Evolutionary conservation across 257 asterid genomes (phyloP).

Genomic region (Petunia secreta): DNA sequence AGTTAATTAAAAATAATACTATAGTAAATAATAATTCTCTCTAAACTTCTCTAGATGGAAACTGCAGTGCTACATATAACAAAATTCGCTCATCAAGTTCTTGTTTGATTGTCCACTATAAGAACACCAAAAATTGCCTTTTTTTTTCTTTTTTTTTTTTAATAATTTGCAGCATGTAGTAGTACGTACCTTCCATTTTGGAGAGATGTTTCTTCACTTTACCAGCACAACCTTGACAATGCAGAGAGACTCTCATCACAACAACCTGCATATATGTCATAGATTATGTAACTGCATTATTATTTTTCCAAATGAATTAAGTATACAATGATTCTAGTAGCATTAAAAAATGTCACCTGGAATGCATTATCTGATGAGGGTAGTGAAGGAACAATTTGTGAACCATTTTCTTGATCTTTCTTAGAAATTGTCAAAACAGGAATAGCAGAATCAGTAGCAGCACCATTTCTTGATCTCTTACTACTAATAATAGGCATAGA

Average conservation of each 20-base stretch:
- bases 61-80: not conserved
- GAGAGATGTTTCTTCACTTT: constrained; percentile 78
- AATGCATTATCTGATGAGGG: constrained; percentile 41
- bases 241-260: constrained; percentile 88
- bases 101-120: not conserved
- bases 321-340: not conserved
- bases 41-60: not conserved
- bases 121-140: not conserved
- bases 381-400: constrained; percentile 37
- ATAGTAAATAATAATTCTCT: not conserved
- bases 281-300: not conserved
- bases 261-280: constrained; percentile 53
- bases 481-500: constrained; percentile 17
- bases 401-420: constrained; percentile 29
- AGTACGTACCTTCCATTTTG: constrained; percentile 72
- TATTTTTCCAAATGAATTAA: not conserved
- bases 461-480: constrained; percentile 30
- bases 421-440: constrained; percentile 24
- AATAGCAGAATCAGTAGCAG: constrained; percentile 30
- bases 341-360: constrained; percentile 37
- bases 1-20: no score
- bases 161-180: no score
- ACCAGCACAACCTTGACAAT: constrained; percentile 90
- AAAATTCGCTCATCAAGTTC: not conserved
- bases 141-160: not conserved